phyloP scores from a whole-genome alignment of 352 stramenopile genomes.

The Globisporangium rhizosaccharum region DNA sequence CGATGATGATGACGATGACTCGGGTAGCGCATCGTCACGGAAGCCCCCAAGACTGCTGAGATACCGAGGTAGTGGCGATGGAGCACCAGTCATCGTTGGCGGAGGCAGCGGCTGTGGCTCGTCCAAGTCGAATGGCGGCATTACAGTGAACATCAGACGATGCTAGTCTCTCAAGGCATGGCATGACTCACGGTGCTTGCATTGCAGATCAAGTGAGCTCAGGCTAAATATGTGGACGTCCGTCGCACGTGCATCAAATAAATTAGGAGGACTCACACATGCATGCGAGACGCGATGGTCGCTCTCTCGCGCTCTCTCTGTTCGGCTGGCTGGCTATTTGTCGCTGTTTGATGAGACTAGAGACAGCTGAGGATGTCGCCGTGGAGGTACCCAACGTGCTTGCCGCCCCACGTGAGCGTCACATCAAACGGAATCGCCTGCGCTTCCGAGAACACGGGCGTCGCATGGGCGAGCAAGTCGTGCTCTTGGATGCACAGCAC shows the following conservation, averaged over 20 bases:
- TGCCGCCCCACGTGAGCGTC: slow-evolving; percentile 44
- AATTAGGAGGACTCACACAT: no score
- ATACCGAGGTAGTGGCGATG: slow-evolving; percentile 31
- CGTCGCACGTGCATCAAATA: no score
- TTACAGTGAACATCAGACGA: background rate
- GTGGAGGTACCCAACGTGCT: slow-evolving; percentile 50
- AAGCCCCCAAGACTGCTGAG: slow-evolving; percentile 14
- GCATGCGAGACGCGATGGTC: background rate
- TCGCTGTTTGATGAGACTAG: background rate
- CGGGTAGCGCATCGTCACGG: background rate
- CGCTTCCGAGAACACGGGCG: slow-evolving; percentile 23
- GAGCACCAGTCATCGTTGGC: slow-evolving; percentile 26
- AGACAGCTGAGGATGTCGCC: slow-evolving; percentile 33
- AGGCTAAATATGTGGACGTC: background rate
- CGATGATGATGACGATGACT: slow-evolving; percentile 30
- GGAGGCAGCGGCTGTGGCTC: slow-evolving; percentile 42
- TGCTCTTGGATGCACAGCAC: slow-evolving; percentile 44
- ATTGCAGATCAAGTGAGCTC: background rate
- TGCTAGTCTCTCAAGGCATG: background rate
- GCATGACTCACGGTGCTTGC: no score
- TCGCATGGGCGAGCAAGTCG: slow-evolving; percentile 22
- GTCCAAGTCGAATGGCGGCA: slow-evolving; percentile 19
- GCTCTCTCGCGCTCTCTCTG: background rate
- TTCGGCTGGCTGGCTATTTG: background rate
- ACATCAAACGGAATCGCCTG: slow-evolving; percentile 42